Evolutionary conservation across 2,329 filamentous ascomycete genomes (phyloP).

Genomic region (Colletotrichum karsti): DNA sequence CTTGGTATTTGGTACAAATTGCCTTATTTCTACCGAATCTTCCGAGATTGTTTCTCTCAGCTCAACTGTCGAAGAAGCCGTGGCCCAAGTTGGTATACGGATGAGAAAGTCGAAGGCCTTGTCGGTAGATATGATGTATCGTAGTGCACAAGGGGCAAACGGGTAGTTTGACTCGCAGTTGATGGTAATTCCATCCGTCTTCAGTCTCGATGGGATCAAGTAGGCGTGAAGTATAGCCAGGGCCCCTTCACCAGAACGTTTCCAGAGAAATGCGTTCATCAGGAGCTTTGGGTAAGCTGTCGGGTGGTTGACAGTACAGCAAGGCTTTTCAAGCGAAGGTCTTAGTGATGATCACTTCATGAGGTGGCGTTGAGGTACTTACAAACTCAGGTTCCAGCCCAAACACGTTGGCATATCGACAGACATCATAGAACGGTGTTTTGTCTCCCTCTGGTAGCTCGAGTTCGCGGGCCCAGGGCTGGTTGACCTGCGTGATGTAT

Average conservation of each 20-base stretch:
- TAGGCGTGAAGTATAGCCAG: neutral
- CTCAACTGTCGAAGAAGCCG: neutral
- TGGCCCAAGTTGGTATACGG: constrained; percentile 33
- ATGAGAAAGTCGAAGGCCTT: constrained; percentile 33
- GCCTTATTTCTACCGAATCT: neutral
- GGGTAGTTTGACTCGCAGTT: constrained; percentile 56
- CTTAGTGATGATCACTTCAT: neutral
- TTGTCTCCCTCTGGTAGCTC: constrained; percentile 33
- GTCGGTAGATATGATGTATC: constrained; percentile 36
- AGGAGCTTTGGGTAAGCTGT: constrained; percentile 66
- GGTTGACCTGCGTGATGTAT: constrained; percentile 63
- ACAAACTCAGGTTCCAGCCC: constrained; percentile 59
- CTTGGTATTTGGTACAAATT: neutral
- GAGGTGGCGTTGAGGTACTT: neutral
- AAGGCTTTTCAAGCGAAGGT: constrained; percentile 41
- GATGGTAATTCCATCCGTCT: constrained; percentile 33
- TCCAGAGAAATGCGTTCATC: constrained; percentile 31
- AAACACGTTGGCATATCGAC: constrained; percentile 32
- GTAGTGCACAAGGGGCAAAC: constrained; percentile 33
- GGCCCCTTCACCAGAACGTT: neutral
- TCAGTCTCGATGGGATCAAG: neutral
- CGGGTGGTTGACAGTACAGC: constrained; percentile 67
- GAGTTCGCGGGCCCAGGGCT: constrained; percentile 54
- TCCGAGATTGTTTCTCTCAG: neutral
- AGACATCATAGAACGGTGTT: constrained; percentile 50